Evolutionary conservation across 805 yeast species (phyloP), one percentile per base, ranked within the genome.

Genomic region (Metschnikowia lachancei): DNA sequence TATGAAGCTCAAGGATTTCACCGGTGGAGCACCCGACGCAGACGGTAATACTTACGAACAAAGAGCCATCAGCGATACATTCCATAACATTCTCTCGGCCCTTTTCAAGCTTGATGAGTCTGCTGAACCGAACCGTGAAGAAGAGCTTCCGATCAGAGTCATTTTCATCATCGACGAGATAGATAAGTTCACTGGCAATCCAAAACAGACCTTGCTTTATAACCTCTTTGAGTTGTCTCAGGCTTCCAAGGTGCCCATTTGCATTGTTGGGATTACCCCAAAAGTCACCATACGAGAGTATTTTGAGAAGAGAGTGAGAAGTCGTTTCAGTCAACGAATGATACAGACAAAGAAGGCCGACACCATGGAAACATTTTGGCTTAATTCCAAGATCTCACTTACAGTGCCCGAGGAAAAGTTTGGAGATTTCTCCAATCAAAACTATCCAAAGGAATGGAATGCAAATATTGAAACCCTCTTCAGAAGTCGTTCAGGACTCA

Each of bases 211-310:
- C 0, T 69, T 94, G 41, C 66, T 94, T 4, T 94, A 94, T 62
- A 92, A 91, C 57, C 67, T 94, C 36, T 87, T 94, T 61, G 98
- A 94, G 57, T 72, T 91, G 56, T 82, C 96, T 1, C 96, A 89
- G 59, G 76, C 68, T 46, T 75, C 81, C 16, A 73, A 78, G 2
- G 74, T 79, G 1, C 95, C 97, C 1, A 81, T 91, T 4, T 78
- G 94, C 42, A 87, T 92, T 5, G 64, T 94, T 39, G 97, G 98
- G 1, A 65, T 85, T 11, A 83, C 95, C 0, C 76, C 91, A 1
- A 82, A 84, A 43, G 71, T 88, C 40, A 87, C 87, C 5, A 76
- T 89, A 0, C 73, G 91, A 41, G 97, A 92, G 56, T 73, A 81
- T 56, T 69, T 94, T 38, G 99, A 94, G 60, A 94, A 92, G 60